Conservation (phyloP, 2,329 filamentous ascomycete species). For the Microsporum ferrugineum region DNA sequence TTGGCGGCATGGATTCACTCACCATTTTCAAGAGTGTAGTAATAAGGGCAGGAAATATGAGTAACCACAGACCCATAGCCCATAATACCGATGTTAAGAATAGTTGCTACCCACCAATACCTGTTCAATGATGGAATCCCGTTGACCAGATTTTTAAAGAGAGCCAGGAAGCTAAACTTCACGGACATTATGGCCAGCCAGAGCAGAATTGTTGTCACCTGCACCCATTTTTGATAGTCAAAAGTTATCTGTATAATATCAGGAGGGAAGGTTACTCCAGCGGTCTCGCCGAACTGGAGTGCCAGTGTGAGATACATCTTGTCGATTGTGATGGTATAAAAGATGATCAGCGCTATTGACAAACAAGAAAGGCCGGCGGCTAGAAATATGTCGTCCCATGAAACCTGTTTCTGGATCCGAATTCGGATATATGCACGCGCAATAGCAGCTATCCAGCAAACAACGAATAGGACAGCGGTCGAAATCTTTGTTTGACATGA, state of each 20-base stretch:
- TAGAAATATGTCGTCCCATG: not conserved
- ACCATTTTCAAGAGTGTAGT: constrained; percentile 1
- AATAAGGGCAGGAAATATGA: constrained; percentile 2
- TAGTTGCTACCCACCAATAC: constrained; percentile 2
- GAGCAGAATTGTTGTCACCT: not conserved
- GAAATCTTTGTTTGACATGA: not conserved
- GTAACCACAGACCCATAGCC: not conserved
- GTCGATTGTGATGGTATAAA: not conserved
- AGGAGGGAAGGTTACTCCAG: not conserved
- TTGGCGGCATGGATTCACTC: not conserved
- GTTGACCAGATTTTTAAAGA: not conserved
- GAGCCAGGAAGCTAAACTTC: not conserved
- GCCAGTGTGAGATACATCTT: not conserved
- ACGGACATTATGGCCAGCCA: not conserved
- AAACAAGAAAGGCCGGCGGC: not conserved
- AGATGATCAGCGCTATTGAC: not conserved
- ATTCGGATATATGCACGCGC: not conserved
- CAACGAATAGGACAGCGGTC: not conserved
- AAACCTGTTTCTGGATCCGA: not conserved
- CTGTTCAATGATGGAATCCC: not conserved
- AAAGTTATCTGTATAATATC: not conserved
- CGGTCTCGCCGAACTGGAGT: not conserved
- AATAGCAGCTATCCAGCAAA: constrained; percentile 1
- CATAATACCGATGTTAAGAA: not conserved
- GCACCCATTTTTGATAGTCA: constrained; percentile 4